These are phyloP conservation scores for Tanacetum coccineum DNA, from an alignment of 129 eudicot genomes.

Conservation along the genomic window DNA sequence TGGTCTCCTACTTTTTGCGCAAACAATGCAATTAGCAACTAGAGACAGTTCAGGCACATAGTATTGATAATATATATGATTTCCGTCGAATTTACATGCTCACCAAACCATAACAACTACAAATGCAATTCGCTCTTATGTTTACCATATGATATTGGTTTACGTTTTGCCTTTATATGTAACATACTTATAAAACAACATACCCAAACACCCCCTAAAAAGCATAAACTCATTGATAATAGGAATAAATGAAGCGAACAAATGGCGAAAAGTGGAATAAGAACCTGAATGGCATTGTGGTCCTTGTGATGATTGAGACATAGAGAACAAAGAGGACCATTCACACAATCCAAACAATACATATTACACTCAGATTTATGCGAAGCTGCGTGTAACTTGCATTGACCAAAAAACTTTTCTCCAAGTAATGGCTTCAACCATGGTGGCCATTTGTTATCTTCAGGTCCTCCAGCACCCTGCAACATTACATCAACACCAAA, in stretches of 20 bases:
- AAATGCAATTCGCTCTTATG: too few species aligned
- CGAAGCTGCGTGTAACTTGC: constrained; percentile 74
- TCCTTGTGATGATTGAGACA: constrained; percentile 70
- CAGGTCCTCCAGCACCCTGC: constrained; percentile 70
- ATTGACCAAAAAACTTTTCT: constrained; percentile 71
- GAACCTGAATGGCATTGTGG: constrained; percentile 86
- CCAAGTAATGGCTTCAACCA: constrained; percentile 74
- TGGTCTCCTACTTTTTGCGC: not conserved
- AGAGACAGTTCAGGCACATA: too few species aligned
- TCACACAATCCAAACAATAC: constrained; percentile 84
- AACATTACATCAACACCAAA: constrained; percentile 13
- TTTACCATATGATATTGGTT: too few species aligned
- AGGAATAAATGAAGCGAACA: too few species aligned
- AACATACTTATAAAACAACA: too few species aligned
- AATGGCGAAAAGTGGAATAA: constrained; percentile 25
- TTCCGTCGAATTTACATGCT: not conserved
- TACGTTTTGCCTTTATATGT: too few species aligned
- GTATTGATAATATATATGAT: too few species aligned
- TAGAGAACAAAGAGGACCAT: constrained; percentile 77
- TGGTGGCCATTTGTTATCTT: constrained; percentile 78
- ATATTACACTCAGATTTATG: constrained; percentile 92
- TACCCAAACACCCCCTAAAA: too few species aligned
- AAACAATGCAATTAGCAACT: not conserved
- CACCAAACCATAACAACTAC: not conserved
- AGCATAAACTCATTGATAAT: too few species aligned